Evolutionary conservation across 176 grass and related monocot species (phyloP).

Genomic region (Musa beccarii): DNA sequence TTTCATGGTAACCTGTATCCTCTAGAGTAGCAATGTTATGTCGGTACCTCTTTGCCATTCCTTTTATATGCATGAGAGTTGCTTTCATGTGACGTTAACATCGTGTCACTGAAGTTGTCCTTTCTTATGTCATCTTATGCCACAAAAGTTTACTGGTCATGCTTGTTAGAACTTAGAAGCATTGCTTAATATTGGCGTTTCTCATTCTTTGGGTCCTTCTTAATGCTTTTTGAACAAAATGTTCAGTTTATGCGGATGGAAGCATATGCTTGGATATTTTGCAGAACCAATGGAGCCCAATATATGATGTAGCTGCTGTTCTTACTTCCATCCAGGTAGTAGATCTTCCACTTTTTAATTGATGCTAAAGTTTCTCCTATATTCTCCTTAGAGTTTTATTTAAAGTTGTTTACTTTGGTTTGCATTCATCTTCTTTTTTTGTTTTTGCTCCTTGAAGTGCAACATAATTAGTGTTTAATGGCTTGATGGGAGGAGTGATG

Average conservation of each 20-base stretch:
- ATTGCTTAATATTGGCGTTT: too few relatives aligned
- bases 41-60: too few relatives aligned
- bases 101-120: too few relatives aligned
- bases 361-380: not conserved
- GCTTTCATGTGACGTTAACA: too few relatives aligned
- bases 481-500: too few relatives aligned
- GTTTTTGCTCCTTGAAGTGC: not conserved
- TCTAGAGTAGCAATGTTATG: too few relatives aligned
- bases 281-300: constrained; percentile 92
- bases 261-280: constrained; percentile 96
- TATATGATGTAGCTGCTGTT: constrained; percentile 93
- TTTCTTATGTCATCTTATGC: too few relatives aligned
- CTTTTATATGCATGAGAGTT: too few relatives aligned
- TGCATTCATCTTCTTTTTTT: too few relatives aligned
- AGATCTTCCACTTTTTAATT: not conserved
- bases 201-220: not conserved
- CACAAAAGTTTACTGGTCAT: too few relatives aligned
- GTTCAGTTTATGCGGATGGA: constrained; percentile 83
- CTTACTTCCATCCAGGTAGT: constrained; percentile 85
- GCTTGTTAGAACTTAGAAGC: too few relatives aligned
- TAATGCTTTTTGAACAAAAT: constrained; percentile 6
- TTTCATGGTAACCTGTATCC: too few relatives aligned
- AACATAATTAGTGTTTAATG: not conserved
- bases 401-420: not conserved
- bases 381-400: not conserved